Base-by-base conservation (phyloP, 78 protist species). In the Dictyostelium citrinum region DNA sequence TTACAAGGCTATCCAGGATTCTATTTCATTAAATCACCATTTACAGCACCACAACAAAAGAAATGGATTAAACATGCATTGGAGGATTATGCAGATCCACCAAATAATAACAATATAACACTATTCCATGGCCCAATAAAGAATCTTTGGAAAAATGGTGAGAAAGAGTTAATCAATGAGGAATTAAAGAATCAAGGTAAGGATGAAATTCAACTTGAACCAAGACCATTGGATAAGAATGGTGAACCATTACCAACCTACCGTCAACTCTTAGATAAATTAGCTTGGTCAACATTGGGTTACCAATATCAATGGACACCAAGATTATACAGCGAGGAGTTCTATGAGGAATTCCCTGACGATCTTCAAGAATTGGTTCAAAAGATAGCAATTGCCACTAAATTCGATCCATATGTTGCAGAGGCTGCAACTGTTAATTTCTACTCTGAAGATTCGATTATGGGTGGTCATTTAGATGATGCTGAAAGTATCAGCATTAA, bases 401-500 rank as follows among this genome's bases (percentile, higher is more conserved):
- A 80, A 43, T 85, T 51, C 29, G 82, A 67, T 43, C 90, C 90
- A 45, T 77, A 93, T 77, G 74, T 78, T 27, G 94, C 96, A 1
- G 94, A 93, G 22, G 96, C 96, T 0, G 93, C 85, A 17, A 93
- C 92, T 0, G 58, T 93, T 22, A 93, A 93, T 68, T 93, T 86
- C 82, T 93, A 93, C 31, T 76, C 92, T 31, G 90, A 82, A n/a
- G 93, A 88, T 35, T 88, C 93, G 3, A 82, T 88, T 9, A 93
- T 93, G 96, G 96, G 96, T 79, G 96, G 96, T 29, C 96, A 93
- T 81, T 46, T 88, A 9, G 96, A 93, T 45, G 90, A 93, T 79
- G 91, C 96, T 8, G 96, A 93, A 46, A 1, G 51, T 45, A 45
- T 45, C 51, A 45, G 51, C 51, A 45, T 7, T 45, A 2, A 45